These are phyloP conservation scores for Solanum virginianum DNA, from an alignment of 257 asterid genomes.

Conservation along the genomic window DNA sequence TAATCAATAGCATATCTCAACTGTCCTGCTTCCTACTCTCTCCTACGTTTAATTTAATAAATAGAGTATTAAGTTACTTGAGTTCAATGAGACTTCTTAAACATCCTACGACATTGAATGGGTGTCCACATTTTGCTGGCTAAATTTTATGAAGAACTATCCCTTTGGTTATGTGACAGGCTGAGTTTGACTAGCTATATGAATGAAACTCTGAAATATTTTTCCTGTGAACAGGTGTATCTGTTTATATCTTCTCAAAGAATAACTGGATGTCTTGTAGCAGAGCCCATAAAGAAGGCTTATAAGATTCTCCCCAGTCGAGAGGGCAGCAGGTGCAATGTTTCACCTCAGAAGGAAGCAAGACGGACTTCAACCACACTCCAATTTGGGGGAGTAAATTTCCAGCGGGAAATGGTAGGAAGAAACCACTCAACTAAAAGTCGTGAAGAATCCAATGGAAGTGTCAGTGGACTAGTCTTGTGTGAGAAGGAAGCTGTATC, in stretches of 20 bases:
- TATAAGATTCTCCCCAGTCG: conserved; percentile 34
- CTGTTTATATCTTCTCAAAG: conserved; percentile 49
- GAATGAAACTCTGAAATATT: background rate
- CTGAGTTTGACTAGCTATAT: background rate
- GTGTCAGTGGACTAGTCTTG: conserved; percentile 33
- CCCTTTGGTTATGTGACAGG: background rate
- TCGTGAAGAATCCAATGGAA: conserved; percentile 14
- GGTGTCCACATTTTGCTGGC: background rate
- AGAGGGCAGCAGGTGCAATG: background rate
- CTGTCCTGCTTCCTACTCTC: background rate
- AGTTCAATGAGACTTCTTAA: background rate
- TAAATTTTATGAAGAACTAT: background rate
- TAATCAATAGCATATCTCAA: background rate
- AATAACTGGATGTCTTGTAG: conserved; percentile 53
- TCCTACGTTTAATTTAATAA: background rate
- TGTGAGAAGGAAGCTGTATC: conserved; percentile 41
- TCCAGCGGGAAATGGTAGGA: conserved; percentile 47
- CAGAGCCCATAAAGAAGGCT: conserved; percentile 56
- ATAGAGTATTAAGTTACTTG: background rate
- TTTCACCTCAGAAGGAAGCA: conserved; percentile 14
- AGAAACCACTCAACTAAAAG: conserved; percentile 16
- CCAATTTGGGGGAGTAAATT: conserved; percentile 59
- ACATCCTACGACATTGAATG: background rate
- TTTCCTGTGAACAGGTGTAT: conserved; percentile 39
- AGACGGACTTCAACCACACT: conserved; percentile 23